Evolutionary conservation across 2,329 filamentous ascomycete genomes (phyloP), one percentile per base, ranked within the genome.

Genomic region (Fonsecaea multimorphosa): DNA sequence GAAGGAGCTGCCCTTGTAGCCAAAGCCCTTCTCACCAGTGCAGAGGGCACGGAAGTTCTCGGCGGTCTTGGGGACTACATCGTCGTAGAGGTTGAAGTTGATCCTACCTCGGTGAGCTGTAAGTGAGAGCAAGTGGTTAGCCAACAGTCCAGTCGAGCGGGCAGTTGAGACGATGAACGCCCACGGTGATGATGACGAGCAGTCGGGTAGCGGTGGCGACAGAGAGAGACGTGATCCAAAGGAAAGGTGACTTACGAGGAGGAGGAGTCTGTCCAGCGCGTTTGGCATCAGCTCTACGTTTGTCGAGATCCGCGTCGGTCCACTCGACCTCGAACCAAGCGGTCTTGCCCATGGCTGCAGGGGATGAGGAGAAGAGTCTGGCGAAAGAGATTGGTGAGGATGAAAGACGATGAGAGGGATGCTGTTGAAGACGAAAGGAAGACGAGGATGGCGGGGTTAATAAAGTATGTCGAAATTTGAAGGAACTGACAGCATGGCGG

Each of bases 21-120:
- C 87, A 72, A 85, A 89, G 74, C 87, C 87, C 79, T 89, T 86
- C 81, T 89, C 86, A 72, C 87, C 87, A 64, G 87, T 89, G 71
- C 86, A 86, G 65, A 89, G 80, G 77, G 86, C 86, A 63, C 84
- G 83, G 80, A 87, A 87, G 80, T 87, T 87, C 80, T 89, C 87
- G 66, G 85, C 82, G 63, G 94, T 97, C 88, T 91, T 95, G 80
- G 94, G 94, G 78, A 96, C 92, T 68, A 88, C 85, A 72, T 92
- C 86, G 78, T 94, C 86, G 86, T 84, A 97, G 78, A 98, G 91
- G 75, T 89, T 88, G 85, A 97, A 96, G 84, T 87, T 90, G 85
- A 98, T 91, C 78, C 91, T 90, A 76, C 90, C 92, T 59, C 74
- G 75, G 82, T 95, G 90, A 68, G 80, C 92, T 92, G 73, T 56